A percentile compares a stretch with the other conserved stretches of the same genome.
These are phyloP conservation scores for Cladosporium sphaerospermum DNA, from an alignment of 2,329 filamentous ascomycete species.

Conservation along the genomic window DNA sequence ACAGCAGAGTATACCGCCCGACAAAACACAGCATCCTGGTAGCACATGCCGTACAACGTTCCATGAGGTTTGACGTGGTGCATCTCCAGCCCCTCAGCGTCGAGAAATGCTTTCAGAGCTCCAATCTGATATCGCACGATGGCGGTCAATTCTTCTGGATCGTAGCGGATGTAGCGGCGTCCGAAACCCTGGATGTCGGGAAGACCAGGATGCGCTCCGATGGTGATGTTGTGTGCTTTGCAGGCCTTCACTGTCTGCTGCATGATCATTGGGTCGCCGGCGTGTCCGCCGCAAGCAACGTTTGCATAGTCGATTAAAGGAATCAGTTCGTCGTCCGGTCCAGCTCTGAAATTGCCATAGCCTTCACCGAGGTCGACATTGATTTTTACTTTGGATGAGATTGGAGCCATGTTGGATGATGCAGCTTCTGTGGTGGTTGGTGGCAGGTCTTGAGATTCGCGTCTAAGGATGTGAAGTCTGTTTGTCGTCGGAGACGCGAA, in stretches of 20 bases:
- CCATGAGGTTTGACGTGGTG: slow-evolving; percentile 59
- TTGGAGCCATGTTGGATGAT: slow-evolving; percentile 38
- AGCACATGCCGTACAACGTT: slow-evolving; percentile 52
- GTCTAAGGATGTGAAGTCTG: neutral
- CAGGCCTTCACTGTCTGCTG: slow-evolving; percentile 52
- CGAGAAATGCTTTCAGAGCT: slow-evolving; percentile 54
- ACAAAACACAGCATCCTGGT: slow-evolving; percentile 45
- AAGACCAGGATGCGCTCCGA: slow-evolving; percentile 59
- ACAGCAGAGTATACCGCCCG: slow-evolving; percentile 49
- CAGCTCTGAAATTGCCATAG: slow-evolving; percentile 46
- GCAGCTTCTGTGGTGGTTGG: neutral
- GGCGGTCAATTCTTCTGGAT: slow-evolving; percentile 5
- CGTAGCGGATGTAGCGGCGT: slow-evolving; percentile 40
- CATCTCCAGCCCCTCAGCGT: slow-evolving; percentile 49
- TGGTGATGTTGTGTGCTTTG: slow-evolving; percentile 50
- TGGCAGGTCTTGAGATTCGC: neutral
- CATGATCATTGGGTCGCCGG: slow-evolving; percentile 60
- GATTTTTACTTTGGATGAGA: slow-evolving; percentile 48
- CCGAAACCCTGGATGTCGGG: slow-evolving; percentile 63
- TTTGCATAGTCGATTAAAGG: slow-evolving; percentile 58
- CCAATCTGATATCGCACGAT: slow-evolving; percentile 59
- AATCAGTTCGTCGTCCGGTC: slow-evolving; percentile 56
- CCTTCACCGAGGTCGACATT: slow-evolving; percentile 50
- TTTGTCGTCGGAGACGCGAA: neutral
- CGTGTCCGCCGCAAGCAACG: slow-evolving; percentile 47